phyloP scores from a whole-genome alignment of 192 early-diverging fungal genomes.

The Thoreauomyces humboldtii region DNA sequence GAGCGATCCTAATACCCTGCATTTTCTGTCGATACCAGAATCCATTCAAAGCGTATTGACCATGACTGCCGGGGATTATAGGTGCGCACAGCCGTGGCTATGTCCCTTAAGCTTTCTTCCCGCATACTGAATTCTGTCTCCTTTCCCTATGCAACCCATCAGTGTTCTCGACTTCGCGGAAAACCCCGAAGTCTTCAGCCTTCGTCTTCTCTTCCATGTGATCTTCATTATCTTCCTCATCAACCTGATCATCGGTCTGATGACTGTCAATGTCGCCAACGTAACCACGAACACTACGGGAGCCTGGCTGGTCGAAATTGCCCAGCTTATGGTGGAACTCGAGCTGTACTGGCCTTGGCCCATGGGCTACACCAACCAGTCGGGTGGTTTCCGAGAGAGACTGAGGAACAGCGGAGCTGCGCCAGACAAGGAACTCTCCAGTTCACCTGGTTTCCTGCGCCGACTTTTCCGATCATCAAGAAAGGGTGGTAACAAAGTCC shows the following conservation, averaged over 20 bases:
- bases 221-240: constrained; percentile 47
- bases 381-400: too few relatives aligned
- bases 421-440: too few relatives aligned
- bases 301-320: constrained; percentile 48
- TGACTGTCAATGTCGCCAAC: constrained; percentile 51
- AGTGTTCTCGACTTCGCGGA: constrained; percentile 34
- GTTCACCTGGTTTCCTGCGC: too few relatives aligned
- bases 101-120: background rate
- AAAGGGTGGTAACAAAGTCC: too few relatives aligned
- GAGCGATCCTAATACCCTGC: background rate
- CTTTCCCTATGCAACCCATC: background rate
- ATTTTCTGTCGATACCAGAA: constrained; percentile 32
- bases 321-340: constrained; percentile 46
- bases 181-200: constrained; percentile 34
- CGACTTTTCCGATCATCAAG: too few relatives aligned
- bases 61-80: constrained; percentile 43
- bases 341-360: constrained; percentile 48
- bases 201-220: constrained; percentile 42
- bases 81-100: constrained; percentile 18
- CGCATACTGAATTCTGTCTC: background rate
- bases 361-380: constrained; percentile 24
- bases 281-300: constrained; percentile 42
- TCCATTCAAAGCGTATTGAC: constrained; percentile 42
- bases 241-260: constrained; percentile 48
- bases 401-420: too few relatives aligned